phyloP scores from a whole-genome alignment of 169 alveolate genomes.

The Eimeria falciformis region DNA sequence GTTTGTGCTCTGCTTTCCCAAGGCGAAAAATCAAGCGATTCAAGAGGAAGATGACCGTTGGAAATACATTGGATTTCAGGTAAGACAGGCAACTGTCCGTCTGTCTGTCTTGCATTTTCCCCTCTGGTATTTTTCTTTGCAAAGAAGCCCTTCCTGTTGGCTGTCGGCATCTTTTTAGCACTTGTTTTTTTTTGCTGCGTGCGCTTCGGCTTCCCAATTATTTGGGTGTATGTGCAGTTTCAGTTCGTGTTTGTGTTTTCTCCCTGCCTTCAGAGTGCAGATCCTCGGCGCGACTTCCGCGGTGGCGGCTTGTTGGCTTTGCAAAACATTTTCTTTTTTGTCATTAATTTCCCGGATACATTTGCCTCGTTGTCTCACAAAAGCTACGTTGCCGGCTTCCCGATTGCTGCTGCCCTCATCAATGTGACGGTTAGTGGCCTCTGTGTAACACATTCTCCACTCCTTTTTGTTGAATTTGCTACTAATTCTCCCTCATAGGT shows the following conservation, averaged over 20 bases:
- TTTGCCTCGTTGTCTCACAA: neutral
- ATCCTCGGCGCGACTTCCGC: constrained; percentile 45
- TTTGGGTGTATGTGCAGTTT: neutral
- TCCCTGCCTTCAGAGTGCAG: constrained; percentile 51
- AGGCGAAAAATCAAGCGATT: neutral
- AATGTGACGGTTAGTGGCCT: constrained; percentile 32
- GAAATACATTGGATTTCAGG: constrained; percentile 53
- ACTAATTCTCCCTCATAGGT: neutral
- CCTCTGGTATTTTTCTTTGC: neutral
- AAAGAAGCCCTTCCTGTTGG: neutral
- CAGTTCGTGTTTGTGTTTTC: neutral
- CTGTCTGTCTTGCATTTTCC: neutral
- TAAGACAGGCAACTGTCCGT: neutral
- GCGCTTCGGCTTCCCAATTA: neutral
- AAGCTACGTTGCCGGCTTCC: constrained; percentile 57
- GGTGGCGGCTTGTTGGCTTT: constrained; percentile 52
- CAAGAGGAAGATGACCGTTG: constrained; percentile 30
- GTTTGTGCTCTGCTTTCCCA: constrained; percentile 31
- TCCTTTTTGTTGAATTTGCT: neutral
- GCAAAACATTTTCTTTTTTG: constrained; percentile 29
- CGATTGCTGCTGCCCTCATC: constrained; percentile 49
- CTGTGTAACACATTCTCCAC: neutral
- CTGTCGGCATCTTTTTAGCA: neutral
- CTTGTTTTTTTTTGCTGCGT: neutral
- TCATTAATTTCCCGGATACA: neutral